These are phyloP conservation scores for Beta vulgaris DNA, from an alignment of 148 eudicot species.

Conservation along the genomic window DNA sequence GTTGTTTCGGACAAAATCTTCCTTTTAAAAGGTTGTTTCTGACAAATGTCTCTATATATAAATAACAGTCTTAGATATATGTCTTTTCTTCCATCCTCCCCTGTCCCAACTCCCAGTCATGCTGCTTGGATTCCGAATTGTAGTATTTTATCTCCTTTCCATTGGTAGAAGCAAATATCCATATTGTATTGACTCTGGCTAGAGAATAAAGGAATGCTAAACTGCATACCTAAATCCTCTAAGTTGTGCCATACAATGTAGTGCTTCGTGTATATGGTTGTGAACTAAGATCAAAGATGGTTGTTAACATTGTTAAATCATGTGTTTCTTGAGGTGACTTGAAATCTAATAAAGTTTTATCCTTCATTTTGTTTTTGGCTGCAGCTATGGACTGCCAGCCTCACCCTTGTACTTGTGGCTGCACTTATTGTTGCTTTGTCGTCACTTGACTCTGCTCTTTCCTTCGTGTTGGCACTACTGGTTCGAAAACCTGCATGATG, in stretches of 20 bases:
- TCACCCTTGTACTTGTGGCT: slow-evolving; percentile 74
- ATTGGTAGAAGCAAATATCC: background rate
- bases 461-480: slow-evolving; percentile 48
- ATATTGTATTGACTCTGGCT: background rate
- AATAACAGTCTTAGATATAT: background rate
- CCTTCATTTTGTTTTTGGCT: slow-evolving; percentile 9
- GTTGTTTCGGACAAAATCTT: no score
- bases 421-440: slow-evolving; percentile 71
- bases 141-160: background rate
- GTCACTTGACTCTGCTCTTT: slow-evolving; percentile 68
- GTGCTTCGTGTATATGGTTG: background rate
- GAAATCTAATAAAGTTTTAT: slow-evolving; percentile 3
- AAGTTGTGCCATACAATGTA: background rate
- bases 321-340: background rate
- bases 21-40: no score
- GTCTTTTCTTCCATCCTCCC: background rate
- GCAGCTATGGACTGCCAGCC: slow-evolving; percentile 78
- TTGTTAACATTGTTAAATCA: background rate
- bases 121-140: background rate
- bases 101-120: background rate
- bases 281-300: background rate
- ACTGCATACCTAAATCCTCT: background rate
- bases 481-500: slow-evolving; percentile 41
- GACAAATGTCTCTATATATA: no score
- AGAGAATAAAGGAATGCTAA: background rate